Conservation (phyloP, 768 basidiomycete genomes). For the Tylopilus sp. region DNA sequence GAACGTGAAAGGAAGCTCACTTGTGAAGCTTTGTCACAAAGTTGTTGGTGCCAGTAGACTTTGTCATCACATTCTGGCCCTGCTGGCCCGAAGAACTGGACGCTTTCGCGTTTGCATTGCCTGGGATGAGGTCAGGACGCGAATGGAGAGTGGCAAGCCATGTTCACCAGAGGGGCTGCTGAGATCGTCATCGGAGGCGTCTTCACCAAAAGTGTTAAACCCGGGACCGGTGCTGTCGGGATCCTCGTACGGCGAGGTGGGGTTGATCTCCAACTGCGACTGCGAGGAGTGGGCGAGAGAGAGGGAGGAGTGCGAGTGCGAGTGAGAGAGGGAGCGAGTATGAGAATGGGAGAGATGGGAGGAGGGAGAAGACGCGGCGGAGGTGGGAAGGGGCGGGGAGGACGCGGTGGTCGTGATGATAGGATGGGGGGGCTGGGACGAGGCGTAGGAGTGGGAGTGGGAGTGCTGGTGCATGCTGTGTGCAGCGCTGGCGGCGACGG, state of each 20-base stretch:
- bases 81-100: conserved; percentile 16
- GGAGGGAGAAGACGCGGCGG: conserved; percentile 24
- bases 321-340: conserved; percentile 15
- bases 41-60: conserved; percentile 69
- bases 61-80: conserved; percentile 58
- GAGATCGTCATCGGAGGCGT: conserved; percentile 26
- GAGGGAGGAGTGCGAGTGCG: conserved; percentile 21
- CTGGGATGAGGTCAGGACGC: neutral
- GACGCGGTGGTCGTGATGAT: conserved; percentile 33
- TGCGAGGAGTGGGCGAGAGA: conserved; percentile 15
- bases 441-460: conserved; percentile 24
- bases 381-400: conserved; percentile 25
- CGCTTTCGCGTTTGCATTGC: conserved; percentile 11
- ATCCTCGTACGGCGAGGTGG: conserved; percentile 51
- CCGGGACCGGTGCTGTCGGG: conserved; percentile 44
- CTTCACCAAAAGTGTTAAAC: conserved; percentile 20
- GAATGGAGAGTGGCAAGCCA: neutral
- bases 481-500: neutral
- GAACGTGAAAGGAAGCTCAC: conserved; percentile 41
- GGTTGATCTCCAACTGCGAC: conserved; percentile 31
- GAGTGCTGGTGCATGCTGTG: conserved; percentile 27
- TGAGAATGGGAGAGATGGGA: conserved; percentile 24
- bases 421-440: conserved; percentile 26
- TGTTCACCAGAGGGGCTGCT: conserved; percentile 15
- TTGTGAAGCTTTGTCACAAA: conserved; percentile 89